Conservation (phyloP, 495 filamentous ascomycete species). For the Podospora didyma region DNA sequence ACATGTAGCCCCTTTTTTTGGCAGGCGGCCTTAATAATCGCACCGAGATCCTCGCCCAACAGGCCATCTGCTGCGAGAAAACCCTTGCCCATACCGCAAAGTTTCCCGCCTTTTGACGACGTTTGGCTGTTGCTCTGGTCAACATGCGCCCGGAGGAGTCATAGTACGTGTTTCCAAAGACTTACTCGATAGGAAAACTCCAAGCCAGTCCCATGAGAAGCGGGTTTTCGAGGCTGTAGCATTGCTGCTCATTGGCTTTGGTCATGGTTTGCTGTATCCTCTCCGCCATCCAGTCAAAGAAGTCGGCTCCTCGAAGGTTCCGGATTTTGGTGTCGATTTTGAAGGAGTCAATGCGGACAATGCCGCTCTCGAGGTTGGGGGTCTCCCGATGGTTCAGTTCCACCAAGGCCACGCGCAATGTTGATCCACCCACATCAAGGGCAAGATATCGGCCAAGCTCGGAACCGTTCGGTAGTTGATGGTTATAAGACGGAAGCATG, state of each 20-base stretch:
- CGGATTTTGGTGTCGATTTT: slow-evolving; percentile 47
- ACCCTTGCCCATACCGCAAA: slow-evolving; percentile 84
- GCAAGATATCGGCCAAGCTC: slow-evolving; percentile 62
- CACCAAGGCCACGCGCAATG: slow-evolving; percentile 73
- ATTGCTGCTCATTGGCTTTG: slow-evolving; percentile 28
- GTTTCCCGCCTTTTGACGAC: slow-evolving; percentile 64
- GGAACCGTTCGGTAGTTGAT: slow-evolving; percentile 66
- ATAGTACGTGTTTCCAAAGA: neutral
- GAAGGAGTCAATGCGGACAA: slow-evolving; percentile 45
- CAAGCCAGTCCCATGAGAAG: slow-evolving; percentile 71
- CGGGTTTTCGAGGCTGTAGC: slow-evolving; percentile 25
- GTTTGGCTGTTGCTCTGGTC: slow-evolving; percentile 57
- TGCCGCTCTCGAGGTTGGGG: slow-evolving; percentile 26
- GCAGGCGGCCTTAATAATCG: slow-evolving; percentile 49
- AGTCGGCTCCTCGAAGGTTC: slow-evolving; percentile 41
- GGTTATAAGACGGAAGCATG: slow-evolving; percentile 62
- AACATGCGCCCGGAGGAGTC: slow-evolving; percentile 6
- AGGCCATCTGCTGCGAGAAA: slow-evolving; percentile 55
- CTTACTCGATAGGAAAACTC: slow-evolving; percentile 83
- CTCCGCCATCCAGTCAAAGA: slow-evolving; percentile 83
- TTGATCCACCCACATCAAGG: slow-evolving; percentile 70
- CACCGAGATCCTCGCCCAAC: slow-evolving; percentile 47
- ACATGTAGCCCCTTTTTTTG: slow-evolving; percentile 44
- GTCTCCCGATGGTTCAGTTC: slow-evolving; percentile 51
- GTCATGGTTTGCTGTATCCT: slow-evolving; percentile 58